Conservation (phyloP, 192 early-diverging fungal species). For the Coemansia sp. region DNA sequence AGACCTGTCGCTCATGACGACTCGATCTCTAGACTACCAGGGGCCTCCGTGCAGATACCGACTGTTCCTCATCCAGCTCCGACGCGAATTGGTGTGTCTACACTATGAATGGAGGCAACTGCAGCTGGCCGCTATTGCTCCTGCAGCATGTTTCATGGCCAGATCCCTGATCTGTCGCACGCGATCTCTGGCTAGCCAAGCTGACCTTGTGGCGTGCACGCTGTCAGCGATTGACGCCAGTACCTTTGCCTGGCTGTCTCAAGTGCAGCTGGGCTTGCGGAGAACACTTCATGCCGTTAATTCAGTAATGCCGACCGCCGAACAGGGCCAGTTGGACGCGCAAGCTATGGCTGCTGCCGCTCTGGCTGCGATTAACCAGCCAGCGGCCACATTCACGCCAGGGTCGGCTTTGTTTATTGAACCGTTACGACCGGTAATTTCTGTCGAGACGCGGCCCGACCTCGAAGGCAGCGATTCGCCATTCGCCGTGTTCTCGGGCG, state of each 20-base stretch:
- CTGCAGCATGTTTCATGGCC: slow-evolving; percentile 3
- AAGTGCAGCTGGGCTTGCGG: neutral
- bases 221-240: neutral
- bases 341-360: neutral
- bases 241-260: neutral
- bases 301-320: neutral
- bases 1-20: slow-evolving; percentile 13
- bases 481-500: slow-evolving; percentile 26
- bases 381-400: slow-evolving; percentile 4
- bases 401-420: slow-evolving; percentile 30
- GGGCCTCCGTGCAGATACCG: slow-evolving; percentile 9
- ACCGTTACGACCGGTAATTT: slow-evolving; percentile 21
- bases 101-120: slow-evolving; percentile 11
- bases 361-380: neutral
- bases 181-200: slow-evolving; percentile 6
- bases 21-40: slow-evolving; percentile 21
- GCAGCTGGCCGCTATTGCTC: neutral
- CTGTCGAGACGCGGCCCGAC: slow-evolving; percentile 32
- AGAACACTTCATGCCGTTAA: neutral
- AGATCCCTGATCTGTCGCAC: slow-evolving; percentile 17
- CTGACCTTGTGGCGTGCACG: neutral
- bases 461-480: slow-evolving; percentile 10
- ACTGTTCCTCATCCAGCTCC: slow-evolving; percentile 35
- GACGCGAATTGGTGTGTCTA: slow-evolving; percentile 13
- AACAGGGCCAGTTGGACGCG: neutral